Percentiles rank a stretch among this genome's conserved stretches.
phyloP scores from a whole-genome alignment of 495 filamentous ascomycete species.

The Aspergillus heteromorphus region DNA sequence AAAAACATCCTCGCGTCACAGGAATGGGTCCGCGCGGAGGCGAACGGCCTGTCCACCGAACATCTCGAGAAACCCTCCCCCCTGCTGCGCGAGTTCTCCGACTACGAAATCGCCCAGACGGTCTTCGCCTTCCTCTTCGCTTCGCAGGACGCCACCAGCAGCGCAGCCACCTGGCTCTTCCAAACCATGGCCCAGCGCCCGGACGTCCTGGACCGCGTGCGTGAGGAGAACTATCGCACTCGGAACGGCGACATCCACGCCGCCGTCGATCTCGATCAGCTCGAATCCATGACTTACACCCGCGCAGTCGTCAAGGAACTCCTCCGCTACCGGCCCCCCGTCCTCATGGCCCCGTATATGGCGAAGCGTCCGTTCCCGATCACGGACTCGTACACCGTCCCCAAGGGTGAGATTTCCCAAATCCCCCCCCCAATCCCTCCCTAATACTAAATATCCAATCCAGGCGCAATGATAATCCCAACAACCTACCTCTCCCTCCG shows the following conservation, averaged over 20 bases:
- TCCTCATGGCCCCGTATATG: conserved; percentile 92
- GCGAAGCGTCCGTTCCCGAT: conserved; percentile 88
- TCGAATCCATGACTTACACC: conserved; percentile 85
- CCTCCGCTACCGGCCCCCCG: conserved; percentile 87
- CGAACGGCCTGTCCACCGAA: conserved; percentile 51
- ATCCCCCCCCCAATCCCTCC: no score
- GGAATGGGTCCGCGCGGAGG: conserved; percentile 59
- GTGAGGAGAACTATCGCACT: conserved; percentile 74
- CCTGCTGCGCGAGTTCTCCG: conserved; percentile 75
- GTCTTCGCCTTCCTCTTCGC: conserved; percentile 96
- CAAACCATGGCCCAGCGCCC: conserved; percentile 86
- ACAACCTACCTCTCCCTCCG: conserved; percentile 82
- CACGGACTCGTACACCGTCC: conserved; percentile 73
- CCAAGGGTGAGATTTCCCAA: conserved; percentile 54
- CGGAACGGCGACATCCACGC: conserved; percentile 67
- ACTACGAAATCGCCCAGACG: conserved; percentile 86
- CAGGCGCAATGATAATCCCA: conserved; percentile 78
- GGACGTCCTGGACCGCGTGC: conserved; percentile 73
- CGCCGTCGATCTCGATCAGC: conserved; percentile 64
- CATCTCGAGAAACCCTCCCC: conserved; percentile 66
- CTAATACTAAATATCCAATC: background rate
- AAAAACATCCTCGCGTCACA: conserved; percentile 75
- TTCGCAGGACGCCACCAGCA: conserved; percentile 89
- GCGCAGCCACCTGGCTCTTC: conserved; percentile 86
- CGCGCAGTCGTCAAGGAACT: conserved; percentile 84